A percentile compares a stretch with the other conserved stretches of the same genome.
Conservation (phyloP, 2,329 filamentous ascomycete species). For the Colletotrichum scovillei region DNA sequence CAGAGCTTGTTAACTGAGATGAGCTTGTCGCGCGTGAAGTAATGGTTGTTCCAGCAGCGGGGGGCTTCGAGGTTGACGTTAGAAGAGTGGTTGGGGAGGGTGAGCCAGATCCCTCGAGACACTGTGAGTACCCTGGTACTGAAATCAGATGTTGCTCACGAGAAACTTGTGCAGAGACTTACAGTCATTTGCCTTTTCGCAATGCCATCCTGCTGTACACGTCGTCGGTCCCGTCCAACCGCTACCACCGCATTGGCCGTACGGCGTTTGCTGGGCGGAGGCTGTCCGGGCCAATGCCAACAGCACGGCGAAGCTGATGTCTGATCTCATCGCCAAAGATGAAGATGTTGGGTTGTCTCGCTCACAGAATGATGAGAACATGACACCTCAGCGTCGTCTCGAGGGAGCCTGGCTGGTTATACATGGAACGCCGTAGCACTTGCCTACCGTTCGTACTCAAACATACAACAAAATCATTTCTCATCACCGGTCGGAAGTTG, state of each 20-base stretch:
- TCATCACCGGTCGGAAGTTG: too few relatives aligned
- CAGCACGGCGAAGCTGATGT: not conserved
- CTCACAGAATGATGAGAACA: not conserved
- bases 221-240: slow-evolving; percentile 30
- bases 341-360: not conserved
- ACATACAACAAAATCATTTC: not conserved
- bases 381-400: not conserved
- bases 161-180: not conserved
- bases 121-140: slow-evolving; percentile 28
- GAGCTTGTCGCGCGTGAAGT: not conserved
- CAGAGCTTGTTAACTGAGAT: not conserved
- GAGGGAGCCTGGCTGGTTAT: not conserved
- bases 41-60: not conserved
- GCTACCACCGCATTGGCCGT: slow-evolving; percentile 31
- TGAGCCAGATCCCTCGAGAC: slow-evolving; percentile 19
- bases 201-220: slow-evolving; percentile 29
- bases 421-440: not conserved
- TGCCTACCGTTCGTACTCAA: not conserved
- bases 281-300: not conserved
- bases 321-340: not conserved
- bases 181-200: slow-evolving; percentile 25
- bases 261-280: slow-evolving; percentile 11
- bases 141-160: not conserved
- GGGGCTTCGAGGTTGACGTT: not conserved
- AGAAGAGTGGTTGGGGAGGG: slow-evolving; percentile 11